phyloP scores from a whole-genome alignment of 2,329 filamentous ascomycete species.

The Fusarium sterilihyphosum region DNA sequence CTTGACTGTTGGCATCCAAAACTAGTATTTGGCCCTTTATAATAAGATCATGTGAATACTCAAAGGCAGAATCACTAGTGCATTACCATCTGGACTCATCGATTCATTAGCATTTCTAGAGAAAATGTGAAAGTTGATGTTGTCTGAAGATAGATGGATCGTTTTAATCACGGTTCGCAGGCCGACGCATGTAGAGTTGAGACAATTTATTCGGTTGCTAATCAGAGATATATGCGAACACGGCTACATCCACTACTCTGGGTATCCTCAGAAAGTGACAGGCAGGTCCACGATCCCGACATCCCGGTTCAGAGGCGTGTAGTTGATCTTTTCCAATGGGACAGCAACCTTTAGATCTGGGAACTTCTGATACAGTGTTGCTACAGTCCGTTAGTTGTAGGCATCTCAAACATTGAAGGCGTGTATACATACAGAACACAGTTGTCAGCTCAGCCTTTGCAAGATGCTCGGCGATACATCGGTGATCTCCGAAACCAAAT shows the following conservation, averaged over 20 bases:
- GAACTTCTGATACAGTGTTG: slow-evolving; percentile 9
- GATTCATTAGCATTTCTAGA: too few relatives aligned
- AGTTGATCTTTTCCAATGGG: slow-evolving; percentile 16
- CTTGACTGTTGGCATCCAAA: neutral
- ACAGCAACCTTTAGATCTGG: slow-evolving; percentile 12
- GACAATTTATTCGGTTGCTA: neutral
- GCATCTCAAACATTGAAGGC: rapidly evolving
- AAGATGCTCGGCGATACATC: slow-evolving; percentile 58
- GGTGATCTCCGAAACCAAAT: slow-evolving; percentile 58
- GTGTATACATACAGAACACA: slow-evolving; percentile 3
- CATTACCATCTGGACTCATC: neutral
- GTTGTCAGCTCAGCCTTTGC: slow-evolving; percentile 40
- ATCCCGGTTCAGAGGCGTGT: slow-evolving; percentile 15
- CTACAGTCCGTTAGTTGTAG: neutral
- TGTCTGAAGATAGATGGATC: neutral
- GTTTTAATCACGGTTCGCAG: rapidly evolving
- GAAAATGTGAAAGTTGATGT: neutral
- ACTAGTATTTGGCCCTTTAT: rapidly evolving
- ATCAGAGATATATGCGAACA: neutral
- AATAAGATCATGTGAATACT: neutral
- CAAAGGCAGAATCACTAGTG: neutral
- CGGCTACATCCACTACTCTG: neutral
- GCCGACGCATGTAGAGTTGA: neutral
- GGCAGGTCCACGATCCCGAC: slow-evolving; percentile 17
- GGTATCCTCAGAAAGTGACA: slow-evolving; percentile 2